These are phyloP conservation scores for Rosellinia necatrix DNA, from an alignment of 2,329 filamentous ascomycete genomes.

Conservation along the genomic window DNA sequence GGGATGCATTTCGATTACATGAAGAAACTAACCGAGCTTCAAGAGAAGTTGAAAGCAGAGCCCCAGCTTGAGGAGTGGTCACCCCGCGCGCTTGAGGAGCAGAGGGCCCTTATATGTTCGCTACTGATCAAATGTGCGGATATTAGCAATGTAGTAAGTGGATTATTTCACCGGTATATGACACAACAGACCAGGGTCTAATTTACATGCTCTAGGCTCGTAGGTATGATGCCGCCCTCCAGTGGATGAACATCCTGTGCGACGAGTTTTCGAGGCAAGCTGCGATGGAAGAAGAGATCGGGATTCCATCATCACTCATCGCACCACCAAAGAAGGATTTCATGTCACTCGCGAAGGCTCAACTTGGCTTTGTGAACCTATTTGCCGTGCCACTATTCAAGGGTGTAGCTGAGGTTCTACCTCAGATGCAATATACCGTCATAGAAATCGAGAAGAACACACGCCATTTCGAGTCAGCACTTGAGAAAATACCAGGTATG, in stretches of 20 bases:
- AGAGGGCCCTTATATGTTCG: constrained; percentile 82
- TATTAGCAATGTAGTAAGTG: constrained; percentile 93
- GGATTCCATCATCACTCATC: constrained; percentile 86
- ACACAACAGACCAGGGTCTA: constrained; percentile 16
- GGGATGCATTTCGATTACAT: constrained; percentile 96
- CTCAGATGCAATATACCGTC: constrained; percentile 81
- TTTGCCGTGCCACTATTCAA: constrained; percentile 93
- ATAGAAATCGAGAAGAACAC: constrained; percentile 82
- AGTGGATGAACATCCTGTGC: constrained; percentile 93
- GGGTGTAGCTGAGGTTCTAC: constrained; percentile 83
- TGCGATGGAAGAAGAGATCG: constrained; percentile 85
- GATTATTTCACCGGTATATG: neutral
- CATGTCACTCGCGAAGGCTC: constrained; percentile 80
- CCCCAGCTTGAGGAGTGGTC: constrained; percentile 75
- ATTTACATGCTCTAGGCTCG: constrained; percentile 66
- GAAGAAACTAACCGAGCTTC: constrained; percentile 79
- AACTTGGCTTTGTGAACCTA: constrained; percentile 95
- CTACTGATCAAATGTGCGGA: constrained; percentile 97
- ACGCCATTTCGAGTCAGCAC: constrained; percentile 69
- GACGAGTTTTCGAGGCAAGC: constrained; percentile 95
- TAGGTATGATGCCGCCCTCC: constrained; percentile 77
- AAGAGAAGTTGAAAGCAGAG: constrained; percentile 74
- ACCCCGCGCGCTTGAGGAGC: constrained; percentile 73
- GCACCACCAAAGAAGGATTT: constrained; percentile 83
- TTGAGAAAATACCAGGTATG: constrained; percentile 65